Base-by-base conservation (phyloP, 192 early-diverging fungal species). In the Borealophlyctis nickersoniae region DNA sequence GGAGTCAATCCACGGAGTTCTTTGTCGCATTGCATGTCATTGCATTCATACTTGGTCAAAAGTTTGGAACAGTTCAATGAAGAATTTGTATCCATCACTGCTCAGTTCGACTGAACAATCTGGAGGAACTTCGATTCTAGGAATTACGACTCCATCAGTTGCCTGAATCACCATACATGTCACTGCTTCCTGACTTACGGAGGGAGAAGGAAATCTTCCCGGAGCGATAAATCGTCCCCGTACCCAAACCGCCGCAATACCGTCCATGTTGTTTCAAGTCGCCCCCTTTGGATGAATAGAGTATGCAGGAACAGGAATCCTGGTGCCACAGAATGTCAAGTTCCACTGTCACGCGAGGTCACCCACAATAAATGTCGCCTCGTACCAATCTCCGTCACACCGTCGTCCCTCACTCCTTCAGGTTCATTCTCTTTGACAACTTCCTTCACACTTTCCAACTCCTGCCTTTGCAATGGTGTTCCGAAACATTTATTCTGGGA, bases 201-300 rank as follows among this genome's bases (percentile, higher is more conserved):
- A 33, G 95, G 97, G 50, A 77, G 86, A 63, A 99, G 67, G 69
- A 89, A 98, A 61, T 95, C 95, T 71, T 96, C 93, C 57, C 92
- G 77, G 57, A 99, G 66, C 0, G 90, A 87, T 48, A 99, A 66
- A 63, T 99, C 95, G 66, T 97, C 91, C 27, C 93, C 94, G 66
- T 99, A 98, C 28, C 95, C 95, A 79, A 99, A 99, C 63, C 86
- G 87, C 49, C 95, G 77, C 54, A 99, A 69, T 1, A 99, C 95
- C 39, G 93, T 93, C 97, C 97, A 99, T 24, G 97, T 97, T 3
- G 97, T 99, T 69, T 99, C 97, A 22, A 98, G 78, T 16, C 95
- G 86, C 14, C 97, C 97, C 4, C 93, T 82, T 81, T 98, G 95
- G 53, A 99, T 96, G 72, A 98, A 99, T 27, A 96, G 84, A 55